phyloP scores from a whole-genome alignment of 1,284 basidiomycete species.

The Apiotrichum veenhuisii region DNA sequence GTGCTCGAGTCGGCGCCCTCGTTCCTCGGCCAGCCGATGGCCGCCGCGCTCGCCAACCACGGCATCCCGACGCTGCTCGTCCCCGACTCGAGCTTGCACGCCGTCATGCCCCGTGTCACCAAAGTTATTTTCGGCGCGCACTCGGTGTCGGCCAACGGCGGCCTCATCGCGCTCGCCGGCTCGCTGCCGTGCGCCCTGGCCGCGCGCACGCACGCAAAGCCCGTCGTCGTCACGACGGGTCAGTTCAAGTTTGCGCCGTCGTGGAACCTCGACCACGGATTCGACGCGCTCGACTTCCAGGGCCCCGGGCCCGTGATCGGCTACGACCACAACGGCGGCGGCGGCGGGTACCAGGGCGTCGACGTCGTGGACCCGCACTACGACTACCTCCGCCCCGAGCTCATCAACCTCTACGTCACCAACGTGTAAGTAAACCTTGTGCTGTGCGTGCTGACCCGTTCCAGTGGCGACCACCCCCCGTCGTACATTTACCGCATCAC shows the following conservation, averaged over 20 bases:
- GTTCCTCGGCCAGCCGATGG: conserved; percentile 81
- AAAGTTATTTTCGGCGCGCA: conserved; percentile 94
- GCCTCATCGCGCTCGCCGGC: conserved; percentile 84
- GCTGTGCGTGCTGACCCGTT: conserved; percentile 10
- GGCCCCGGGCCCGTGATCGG: conserved; percentile 77
- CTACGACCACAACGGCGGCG: conserved; percentile 56
- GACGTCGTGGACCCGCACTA: conserved; percentile 89
- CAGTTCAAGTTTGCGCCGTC: conserved; percentile 94
- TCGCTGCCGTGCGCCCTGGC: conserved; percentile 79
- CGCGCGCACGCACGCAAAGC: conserved; percentile 86
- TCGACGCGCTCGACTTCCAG: conserved; percentile 79
- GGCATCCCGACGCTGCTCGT: conserved; percentile 92
- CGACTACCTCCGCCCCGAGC: conserved; percentile 87
- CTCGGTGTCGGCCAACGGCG: conserved; percentile 90
- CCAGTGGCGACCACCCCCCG: conserved; percentile 84
- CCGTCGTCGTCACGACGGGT: conserved; percentile 89
- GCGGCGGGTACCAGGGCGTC: conserved; percentile 77
- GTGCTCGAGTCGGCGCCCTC: conserved; percentile 93
- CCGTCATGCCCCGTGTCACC: conserved; percentile 93
- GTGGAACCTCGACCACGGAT: conserved; percentile 88
- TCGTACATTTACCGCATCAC: conserved; percentile 84
- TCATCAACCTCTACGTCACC: conserved; percentile 91
- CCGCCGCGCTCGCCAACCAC: conserved; percentile 66
- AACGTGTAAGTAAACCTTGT: conserved; percentile 70
- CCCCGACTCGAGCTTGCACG: conserved; percentile 90